A percentile compares a stretch with the other conserved stretches of the same genome.
These are phyloP conservation scores for Hortaea werneckii DNA, from an alignment of 2,329 filamentous ascomycete genomes.

Conservation along the genomic window DNA sequence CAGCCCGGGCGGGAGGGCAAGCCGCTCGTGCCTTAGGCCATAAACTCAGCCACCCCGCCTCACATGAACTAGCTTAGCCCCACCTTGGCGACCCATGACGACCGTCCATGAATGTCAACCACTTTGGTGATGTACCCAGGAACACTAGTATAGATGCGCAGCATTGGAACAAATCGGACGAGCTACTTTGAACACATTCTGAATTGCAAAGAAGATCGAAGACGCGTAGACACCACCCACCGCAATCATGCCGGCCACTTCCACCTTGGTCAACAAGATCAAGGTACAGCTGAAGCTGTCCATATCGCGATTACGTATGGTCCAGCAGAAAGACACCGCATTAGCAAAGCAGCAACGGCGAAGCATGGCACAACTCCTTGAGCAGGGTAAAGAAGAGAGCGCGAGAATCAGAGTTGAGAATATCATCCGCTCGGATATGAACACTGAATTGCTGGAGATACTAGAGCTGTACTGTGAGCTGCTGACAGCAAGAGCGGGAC, in stretches of 20 bases:
- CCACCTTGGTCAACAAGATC: conserved; percentile 50
- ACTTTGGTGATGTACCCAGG: too few relatives aligned
- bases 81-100: too few relatives aligned
- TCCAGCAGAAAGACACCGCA: conserved; percentile 89
- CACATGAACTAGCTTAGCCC: too few relatives aligned
- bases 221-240: background rate
- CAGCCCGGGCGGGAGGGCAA: too few relatives aligned
- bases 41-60: too few relatives aligned
- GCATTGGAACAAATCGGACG: too few relatives aligned
- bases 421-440: conserved; percentile 92
- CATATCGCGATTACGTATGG: conserved; percentile 82
- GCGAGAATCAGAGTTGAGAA: conserved; percentile 94
- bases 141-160: too few relatives aligned
- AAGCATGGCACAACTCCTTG: conserved; percentile 83
- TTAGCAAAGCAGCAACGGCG: conserved; percentile 78
- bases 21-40: too few relatives aligned
- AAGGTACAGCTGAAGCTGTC: conserved; percentile 87
- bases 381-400: conserved; percentile 74
- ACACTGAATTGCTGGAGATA: conserved; percentile 87
- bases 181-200: too few relatives aligned
- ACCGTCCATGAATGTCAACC: too few relatives aligned
- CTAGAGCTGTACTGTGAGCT: conserved; percentile 95
- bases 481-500: conserved; percentile 72
- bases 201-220: too few relatives aligned
- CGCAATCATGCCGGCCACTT: conserved; percentile 23